These are phyloP conservation scores for Artomyces pyxidatus DNA, from an alignment of 768 basidiomycete species.

Conservation along the genomic window DNA sequence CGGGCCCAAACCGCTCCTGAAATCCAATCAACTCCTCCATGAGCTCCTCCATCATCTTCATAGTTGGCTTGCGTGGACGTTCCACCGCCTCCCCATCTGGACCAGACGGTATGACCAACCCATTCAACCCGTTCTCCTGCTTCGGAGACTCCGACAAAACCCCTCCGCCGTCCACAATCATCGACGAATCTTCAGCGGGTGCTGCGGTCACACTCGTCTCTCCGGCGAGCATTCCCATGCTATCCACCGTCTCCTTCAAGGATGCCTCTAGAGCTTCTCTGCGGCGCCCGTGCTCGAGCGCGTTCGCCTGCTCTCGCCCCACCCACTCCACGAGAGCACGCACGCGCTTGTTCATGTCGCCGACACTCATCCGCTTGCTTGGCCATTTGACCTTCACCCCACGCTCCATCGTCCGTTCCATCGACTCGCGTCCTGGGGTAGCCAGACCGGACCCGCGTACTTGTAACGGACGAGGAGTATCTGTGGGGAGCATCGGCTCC, in stretches of 20 bases:
- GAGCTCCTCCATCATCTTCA: constrained; percentile 84
- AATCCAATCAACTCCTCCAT: constrained; percentile 86
- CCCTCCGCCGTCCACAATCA: constrained; percentile 27
- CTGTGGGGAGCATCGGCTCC: constrained; percentile 72
- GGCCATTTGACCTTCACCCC: constrained; percentile 92
- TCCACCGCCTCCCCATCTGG: neutral
- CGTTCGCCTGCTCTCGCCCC: constrained; percentile 76
- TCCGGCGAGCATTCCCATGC: neutral
- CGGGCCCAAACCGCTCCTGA: constrained; percentile 78
- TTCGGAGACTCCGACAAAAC: constrained; percentile 14
- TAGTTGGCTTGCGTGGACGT: constrained; percentile 40
- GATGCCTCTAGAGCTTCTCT: constrained; percentile 58
- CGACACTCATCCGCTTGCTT: constrained; percentile 89
- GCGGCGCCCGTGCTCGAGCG: constrained; percentile 61
- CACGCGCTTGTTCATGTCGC: constrained; percentile 95
- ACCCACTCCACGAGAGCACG: constrained; percentile 89
- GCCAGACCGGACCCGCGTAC: constrained; percentile 45
- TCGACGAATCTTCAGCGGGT: constrained; percentile 22
- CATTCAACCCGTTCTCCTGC: constrained; percentile 16
- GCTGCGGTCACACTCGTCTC: neutral
- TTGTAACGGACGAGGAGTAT: constrained; percentile 65
- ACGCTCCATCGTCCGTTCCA: constrained; percentile 59
- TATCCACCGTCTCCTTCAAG: constrained; percentile 25
- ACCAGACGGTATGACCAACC: neutral
- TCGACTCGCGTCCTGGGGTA: constrained; percentile 39